A percentile compares a stretch with the other conserved stretches of the same genome.
phyloP scores from a whole-genome alignment of 2,329 filamentous ascomycete species.

The Cladosporium sp. region DNA sequence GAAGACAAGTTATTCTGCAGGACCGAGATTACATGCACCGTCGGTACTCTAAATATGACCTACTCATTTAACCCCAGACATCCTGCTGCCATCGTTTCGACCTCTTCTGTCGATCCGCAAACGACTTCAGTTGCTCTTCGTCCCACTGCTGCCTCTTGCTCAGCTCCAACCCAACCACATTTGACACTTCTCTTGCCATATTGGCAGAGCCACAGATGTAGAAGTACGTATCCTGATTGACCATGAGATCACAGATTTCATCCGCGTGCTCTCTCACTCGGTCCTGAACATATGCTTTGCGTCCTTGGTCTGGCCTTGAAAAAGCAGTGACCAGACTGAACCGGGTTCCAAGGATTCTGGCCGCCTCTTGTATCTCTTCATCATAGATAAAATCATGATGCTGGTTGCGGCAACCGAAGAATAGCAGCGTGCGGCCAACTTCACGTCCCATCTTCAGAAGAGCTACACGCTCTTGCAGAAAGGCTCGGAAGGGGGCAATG shows the following conservation, averaged over 20 bases:
- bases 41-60: neutral
- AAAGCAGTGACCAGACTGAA: constrained; percentile 38
- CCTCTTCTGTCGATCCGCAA: constrained; percentile 29
- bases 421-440: constrained; percentile 31
- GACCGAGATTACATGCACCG: neutral
- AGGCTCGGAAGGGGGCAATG: constrained; percentile 50
- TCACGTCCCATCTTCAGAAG: constrained; percentile 32
- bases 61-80: constrained; percentile 27
- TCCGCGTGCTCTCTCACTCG: constrained; percentile 36
- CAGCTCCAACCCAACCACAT: constrained; percentile 22
- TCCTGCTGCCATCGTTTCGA: constrained; percentile 30
- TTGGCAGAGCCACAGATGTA: constrained; percentile 47
- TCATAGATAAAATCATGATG: constrained; percentile 41
- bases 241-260: constrained; percentile 35
- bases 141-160: constrained; percentile 20
- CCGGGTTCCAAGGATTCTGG: constrained; percentile 17
- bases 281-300: constrained; percentile 43
- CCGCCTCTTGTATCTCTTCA: constrained; percentile 38
- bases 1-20: neutral
- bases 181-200: constrained; percentile 38
- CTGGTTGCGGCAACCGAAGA: constrained; percentile 46
- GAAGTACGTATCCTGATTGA: constrained; percentile 38
- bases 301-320: constrained; percentile 28
- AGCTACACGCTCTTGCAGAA: constrained; percentile 39
- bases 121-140: constrained; percentile 24